Base-by-base conservation (phyloP, 768 basidiomycete genomes). In the Suillus weaverae region DNA sequence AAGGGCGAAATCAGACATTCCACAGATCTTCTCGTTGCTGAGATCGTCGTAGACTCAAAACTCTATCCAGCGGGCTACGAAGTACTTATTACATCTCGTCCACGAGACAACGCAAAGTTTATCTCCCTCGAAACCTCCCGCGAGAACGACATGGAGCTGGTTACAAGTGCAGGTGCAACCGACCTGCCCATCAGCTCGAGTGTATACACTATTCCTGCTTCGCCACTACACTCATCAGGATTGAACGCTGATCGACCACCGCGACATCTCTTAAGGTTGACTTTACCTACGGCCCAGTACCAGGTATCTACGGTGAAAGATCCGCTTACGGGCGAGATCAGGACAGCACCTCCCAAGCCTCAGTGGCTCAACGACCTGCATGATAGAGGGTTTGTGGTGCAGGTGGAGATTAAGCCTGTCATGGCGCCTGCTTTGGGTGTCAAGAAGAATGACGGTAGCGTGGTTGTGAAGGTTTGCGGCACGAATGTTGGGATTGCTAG, bases 261-360 rank as follows among this genome's bases (percentile, higher is more conserved):
- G 3, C 84, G 94, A 53, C 94, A 97, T 76, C 76, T 97, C 54
- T 67, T 98, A 16, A 83, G 92, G 57, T 70, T 98, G 60, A 86
- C 84, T 44, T 76, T 97, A 20, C 95, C 95, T 3, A 97, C 94
- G 2, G 89, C 92, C 22, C 90, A 89, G 66, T 93, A 88, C 72
- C 86, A 89, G 73, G 84, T 88, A 53, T 85, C 89, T 38, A 89
- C 90, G 3, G 84, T 96, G 41, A 80, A 84, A 56, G 93, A 97
- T 75, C 95, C 95, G 11, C 78, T 97, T 66, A 91, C 90, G 32
- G 90, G 89, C 18, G 86, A 89, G 77, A 82, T 80, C 62, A 83
- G 83, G 53, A 80, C 79, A 20, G 84, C 87, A 5, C 85, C 86
- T 64, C 79, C 83, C 41, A 88, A 85, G 67, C 92, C 95, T 9